A percentile compares a stretch with the other conserved stretches of the same genome.
phyloP scores from a whole-genome alignment of 768 basidiomycete genomes.

The Sporobolomyces roseus region DNA sequence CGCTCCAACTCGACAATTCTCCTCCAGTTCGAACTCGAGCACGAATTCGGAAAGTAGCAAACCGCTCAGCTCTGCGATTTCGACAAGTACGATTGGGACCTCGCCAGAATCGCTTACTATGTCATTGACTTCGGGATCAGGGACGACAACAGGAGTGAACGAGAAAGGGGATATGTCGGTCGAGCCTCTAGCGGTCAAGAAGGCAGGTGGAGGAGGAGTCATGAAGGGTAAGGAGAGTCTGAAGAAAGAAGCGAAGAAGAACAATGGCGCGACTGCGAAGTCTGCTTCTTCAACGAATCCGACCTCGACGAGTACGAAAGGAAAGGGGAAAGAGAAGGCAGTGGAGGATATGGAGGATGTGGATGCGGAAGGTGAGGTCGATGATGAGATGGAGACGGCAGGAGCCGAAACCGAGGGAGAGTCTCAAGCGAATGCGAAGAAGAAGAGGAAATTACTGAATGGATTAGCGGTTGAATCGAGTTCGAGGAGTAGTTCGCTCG shows the following conservation, averaged over 20 bases:
- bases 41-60: background rate
- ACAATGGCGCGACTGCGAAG: background rate
- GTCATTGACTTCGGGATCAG: no score
- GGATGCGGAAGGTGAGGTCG: background rate
- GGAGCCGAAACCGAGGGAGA: background rate
- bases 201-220: slow-evolving; percentile 25
- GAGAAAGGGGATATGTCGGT: no score
- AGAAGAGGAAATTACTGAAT: slow-evolving; percentile 18
- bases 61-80: slow-evolving; percentile 1
- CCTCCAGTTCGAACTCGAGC: slow-evolving; percentile 10
- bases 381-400: background rate
- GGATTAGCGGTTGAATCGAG: background rate
- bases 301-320: background rate
- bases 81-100: slow-evolving; percentile 19
- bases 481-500: no score
- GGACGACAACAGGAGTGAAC: no score
- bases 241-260: slow-evolving; percentile 26
- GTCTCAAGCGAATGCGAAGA: background rate
- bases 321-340: background rate
- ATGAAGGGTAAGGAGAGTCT: slow-evolving; percentile 37
- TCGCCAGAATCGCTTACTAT: slow-evolving; percentile 20
- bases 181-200: background rate
- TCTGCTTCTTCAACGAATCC: background rate
- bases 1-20: slow-evolving; percentile 1
- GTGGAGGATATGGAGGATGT: background rate